phyloP scores from a whole-genome alignment of 108 stramenopile species.

The Skeletonema potamos region DNA sequence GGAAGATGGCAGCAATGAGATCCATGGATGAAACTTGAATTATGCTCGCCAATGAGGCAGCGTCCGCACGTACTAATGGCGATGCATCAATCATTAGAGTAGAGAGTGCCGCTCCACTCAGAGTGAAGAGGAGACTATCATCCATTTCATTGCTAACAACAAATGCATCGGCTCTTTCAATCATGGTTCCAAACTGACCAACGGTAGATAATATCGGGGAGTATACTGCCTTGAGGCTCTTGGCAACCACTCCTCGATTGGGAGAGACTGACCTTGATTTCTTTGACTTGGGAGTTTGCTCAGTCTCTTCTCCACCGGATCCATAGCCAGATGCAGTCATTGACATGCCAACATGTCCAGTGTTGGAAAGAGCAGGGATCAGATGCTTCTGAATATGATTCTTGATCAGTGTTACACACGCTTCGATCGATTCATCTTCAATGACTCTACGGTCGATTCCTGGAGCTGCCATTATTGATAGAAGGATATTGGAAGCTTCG shows the following conservation, averaged over 20 bases:
- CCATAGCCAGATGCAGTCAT: conserved; percentile 5
- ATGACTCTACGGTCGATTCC: conserved; percentile 80
- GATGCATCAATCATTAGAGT: conserved; percentile 68
- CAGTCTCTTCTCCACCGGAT: conserved; percentile 38
- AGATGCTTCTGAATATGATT: conserved; percentile 72
- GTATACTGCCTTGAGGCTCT: conserved; percentile 71
- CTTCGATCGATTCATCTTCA: conserved; percentile 85
- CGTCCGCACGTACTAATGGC: conserved; percentile 24
- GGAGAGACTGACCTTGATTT: conserved; percentile 20
- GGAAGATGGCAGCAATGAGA: conserved; percentile 74
- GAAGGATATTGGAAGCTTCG: conserved; percentile 74
- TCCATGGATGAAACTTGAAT: conserved; percentile 67
- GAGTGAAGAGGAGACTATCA: conserved; percentile 71
- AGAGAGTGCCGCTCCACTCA: conserved; percentile 62
- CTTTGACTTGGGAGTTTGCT: conserved; percentile 22
- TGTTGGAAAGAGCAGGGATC: conserved; percentile 67
- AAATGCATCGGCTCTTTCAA: conserved; percentile 69
- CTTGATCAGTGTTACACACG: conserved; percentile 73
- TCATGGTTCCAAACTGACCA: conserved; percentile 50
- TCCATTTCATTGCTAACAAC: conserved; percentile 67
- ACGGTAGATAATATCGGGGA: conserved; percentile 58
- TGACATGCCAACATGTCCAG: conserved; percentile 59
- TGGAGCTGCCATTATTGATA: conserved; percentile 74
- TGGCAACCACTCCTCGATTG: conserved; percentile 29
- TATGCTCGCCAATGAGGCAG: conserved; percentile 27